Base-by-base conservation (phyloP, 495 filamentous ascomycete species). In the Penicillium samsonianum region DNA sequence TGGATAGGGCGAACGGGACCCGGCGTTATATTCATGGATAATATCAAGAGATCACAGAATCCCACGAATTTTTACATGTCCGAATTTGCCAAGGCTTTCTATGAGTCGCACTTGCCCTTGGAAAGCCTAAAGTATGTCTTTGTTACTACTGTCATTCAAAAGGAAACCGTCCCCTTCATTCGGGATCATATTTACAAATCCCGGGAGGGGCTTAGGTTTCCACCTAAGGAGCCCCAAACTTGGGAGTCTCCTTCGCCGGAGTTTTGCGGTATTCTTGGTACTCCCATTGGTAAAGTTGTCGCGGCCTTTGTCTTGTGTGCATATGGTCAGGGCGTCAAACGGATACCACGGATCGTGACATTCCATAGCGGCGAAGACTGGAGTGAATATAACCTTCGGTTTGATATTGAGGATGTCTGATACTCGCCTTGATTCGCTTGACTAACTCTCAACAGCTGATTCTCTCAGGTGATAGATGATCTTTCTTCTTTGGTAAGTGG, bases 211-310 rank as follows among this genome's bases (percentile, higher is more conserved):
- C 50, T 42, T 17, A 1, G 0, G 2, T 11, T 14, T 28, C 25
- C 37, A 7, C 6, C 33, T 10, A 33, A 37, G 17, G 30, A 50
- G 33, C 22, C 33, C 9, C 33, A 17, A 4, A 40, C 20, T 48
- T 49, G 62, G 49, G 28, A 37, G 30, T 12, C 31, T 16, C 42
- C 33, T 44, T 55, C 44, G 9, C 14, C 42, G 1, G 50, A 41
- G 26, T 60, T 57, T 19, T 22, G 44, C 9, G 55, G 26, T 16
- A 8, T 57, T 23, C 46, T 57, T 19, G 55, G 55, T 12, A 50
- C 55, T 11, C 55, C 42, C 2, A 41, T 57, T 50, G 55, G 55
- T 11, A 57, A 57, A 26, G 37, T 57, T 23, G 37, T 50, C 2
- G 55, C 31, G 0, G 20, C 45, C 11, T 50, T 57, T 23, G 19